A percentile compares a stretch with the other conserved stretches of the same genome.
Conservation (phyloP, 495 filamentous ascomycete species). For the Daldinia childiae region DNA sequence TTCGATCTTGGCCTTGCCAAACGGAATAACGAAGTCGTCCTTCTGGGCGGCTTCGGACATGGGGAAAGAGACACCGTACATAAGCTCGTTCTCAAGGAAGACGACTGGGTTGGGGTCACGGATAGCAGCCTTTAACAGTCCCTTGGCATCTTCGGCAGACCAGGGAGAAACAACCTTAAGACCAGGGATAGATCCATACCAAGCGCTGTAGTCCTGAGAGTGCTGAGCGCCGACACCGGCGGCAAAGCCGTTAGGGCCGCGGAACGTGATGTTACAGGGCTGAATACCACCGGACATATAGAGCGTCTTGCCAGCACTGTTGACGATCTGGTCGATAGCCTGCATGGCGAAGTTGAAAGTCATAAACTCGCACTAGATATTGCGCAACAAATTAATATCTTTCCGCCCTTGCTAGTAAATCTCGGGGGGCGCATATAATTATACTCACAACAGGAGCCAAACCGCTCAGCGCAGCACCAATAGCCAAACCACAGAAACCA, state of each 20-base stretch:
- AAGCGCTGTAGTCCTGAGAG: conserved; percentile 97
- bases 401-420: background rate
- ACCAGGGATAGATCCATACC: conserved; percentile 98
- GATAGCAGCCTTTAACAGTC: conserved; percentile 95
- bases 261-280: conserved; percentile 99
- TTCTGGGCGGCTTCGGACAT: conserved; percentile 96
- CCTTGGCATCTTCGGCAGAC: conserved; percentile 98
- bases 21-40: conserved; percentile 92
- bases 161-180: conserved; percentile 96
- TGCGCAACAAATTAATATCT: conserved; percentile 30
- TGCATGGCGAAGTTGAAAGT: conserved; percentile 99
- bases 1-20: conserved; percentile 99
- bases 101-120: conserved; percentile 97
- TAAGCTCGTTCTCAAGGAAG: conserved; percentile 95
- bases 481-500: conserved; percentile 90
- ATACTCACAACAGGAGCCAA: conserved; percentile 88
- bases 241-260: conserved; percentile 97
- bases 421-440: background rate
- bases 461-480: conserved; percentile 93
- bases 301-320: conserved; percentile 98
- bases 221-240: conserved; percentile 96
- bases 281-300: conserved; percentile 99
- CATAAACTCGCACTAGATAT: conserved; percentile 94
- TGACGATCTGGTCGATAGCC: conserved; percentile 99
- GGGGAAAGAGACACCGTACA: conserved; percentile 93